Percentiles rank a stretch among this genome's conserved stretches.
Evolutionary conservation across 164 flowering plant species (phyloP).

Genomic region (Vitis rotundifolia): DNA sequence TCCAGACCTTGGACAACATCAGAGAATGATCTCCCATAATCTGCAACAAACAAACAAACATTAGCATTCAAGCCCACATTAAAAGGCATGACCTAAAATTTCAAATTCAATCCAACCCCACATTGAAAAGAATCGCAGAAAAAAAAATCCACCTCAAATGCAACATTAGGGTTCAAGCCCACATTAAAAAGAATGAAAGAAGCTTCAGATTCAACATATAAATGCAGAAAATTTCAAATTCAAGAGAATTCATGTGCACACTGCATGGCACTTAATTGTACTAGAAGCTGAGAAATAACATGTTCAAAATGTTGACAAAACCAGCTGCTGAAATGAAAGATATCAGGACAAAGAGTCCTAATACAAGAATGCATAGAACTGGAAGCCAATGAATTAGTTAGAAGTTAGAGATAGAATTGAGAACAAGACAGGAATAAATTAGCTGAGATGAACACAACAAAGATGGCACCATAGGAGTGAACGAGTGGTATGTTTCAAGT

Average conservation of each 20-base stretch:
- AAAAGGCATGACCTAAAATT: background rate
- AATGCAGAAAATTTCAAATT: no score
- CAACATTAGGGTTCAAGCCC: no score
- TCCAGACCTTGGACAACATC: slow-evolving; percentile 78
- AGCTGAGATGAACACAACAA: background rate
- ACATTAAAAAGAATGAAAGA: no score
- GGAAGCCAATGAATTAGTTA: background rate
- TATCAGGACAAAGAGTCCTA: no score
- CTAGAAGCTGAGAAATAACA: no score
- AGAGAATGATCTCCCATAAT: slow-evolving; percentile 78
- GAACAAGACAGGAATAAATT: background rate
- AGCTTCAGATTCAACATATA: no score
- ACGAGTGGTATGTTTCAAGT: background rate
- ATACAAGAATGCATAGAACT: no score
- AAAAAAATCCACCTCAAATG: background rate
- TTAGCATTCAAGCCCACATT: background rate
- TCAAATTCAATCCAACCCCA: background rate
- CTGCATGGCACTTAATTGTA: no score
- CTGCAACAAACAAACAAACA: slow-evolving; percentile 38
- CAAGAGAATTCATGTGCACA: no score
- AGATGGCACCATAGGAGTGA: background rate
- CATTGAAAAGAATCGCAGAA: background rate
- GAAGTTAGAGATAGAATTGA: background rate
- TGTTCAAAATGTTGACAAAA: no score
- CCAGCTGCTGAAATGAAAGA: no score